phyloP scores from a whole-genome alignment of 768 basidiomycete species.

The Leccinum uliginosum region DNA sequence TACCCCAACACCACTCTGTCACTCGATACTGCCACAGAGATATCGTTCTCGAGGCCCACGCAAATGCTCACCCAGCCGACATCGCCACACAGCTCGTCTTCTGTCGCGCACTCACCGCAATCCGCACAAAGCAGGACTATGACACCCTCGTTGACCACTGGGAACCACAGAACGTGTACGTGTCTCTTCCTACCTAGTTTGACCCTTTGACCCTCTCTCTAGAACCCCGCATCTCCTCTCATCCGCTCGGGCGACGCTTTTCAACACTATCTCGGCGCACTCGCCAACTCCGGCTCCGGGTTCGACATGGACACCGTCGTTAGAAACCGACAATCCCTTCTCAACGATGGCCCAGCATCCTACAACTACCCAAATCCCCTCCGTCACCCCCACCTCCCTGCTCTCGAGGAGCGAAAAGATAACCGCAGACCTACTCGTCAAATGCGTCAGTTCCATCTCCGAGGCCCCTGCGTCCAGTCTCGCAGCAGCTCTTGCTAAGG shows the following conservation, averaged over 20 bases:
- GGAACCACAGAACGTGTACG: slow-evolving; percentile 84
- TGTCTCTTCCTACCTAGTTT: slow-evolving; percentile 13
- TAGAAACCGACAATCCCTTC: slow-evolving; percentile 59
- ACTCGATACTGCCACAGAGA: slow-evolving; percentile 61
- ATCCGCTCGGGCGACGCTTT: slow-evolving; percentile 70
- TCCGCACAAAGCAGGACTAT: slow-evolving; percentile 55
- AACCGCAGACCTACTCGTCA: slow-evolving; percentile 38
- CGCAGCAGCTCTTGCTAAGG: slow-evolving; percentile 39
- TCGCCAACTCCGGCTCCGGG: slow-evolving; percentile 56
- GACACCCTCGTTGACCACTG: slow-evolving; percentile 73
- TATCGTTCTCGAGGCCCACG: slow-evolving; percentile 72
- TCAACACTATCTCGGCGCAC: slow-evolving; percentile 68
- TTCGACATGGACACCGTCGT: slow-evolving; percentile 60
- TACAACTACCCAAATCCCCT: slow-evolving; percentile 12
- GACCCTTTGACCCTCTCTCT: slow-evolving; percentile 4
- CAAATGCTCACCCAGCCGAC: slow-evolving; percentile 69
- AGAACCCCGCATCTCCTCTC: slow-evolving; percentile 70
- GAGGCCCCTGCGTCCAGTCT: slow-evolving; percentile 26
- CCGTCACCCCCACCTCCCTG: slow-evolving; percentile 2
- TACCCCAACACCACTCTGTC: slow-evolving; percentile 53
- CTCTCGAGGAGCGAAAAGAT: slow-evolving; percentile 39
- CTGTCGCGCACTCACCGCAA: slow-evolving; percentile 61
- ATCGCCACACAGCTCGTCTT: slow-evolving; percentile 65
- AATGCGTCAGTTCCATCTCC: slow-evolving; percentile 12
- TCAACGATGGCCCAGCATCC: slow-evolving; percentile 35